Evolutionary conservation across 1,284 basidiomycete genomes (phyloP), one percentile per base, ranked within the genome.

Genomic region (Papiliotrema laurentii): DNA sequence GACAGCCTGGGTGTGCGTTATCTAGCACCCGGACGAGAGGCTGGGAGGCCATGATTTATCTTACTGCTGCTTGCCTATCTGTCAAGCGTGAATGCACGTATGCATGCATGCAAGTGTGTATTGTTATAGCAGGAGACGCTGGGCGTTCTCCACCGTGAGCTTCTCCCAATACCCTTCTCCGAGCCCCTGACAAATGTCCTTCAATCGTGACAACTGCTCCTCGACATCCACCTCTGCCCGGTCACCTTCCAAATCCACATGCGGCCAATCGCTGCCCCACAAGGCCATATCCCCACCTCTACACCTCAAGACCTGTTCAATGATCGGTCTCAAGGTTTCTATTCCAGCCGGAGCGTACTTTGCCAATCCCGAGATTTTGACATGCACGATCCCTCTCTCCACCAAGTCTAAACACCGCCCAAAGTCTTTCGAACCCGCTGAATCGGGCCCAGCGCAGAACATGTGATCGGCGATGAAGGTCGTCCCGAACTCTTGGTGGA

Each of bases 381-480:
- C 43, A 24, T 45, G 35, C 33, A 45, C 28, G 19, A 45, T 14
- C 10, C 43, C 43, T 11, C 26, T 35, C 30, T 45, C 43, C 30
- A 45, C 43, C n/a, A 45, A 19, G 16, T 45, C 30, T 31, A 45
- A 31, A 11, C 18, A 13, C 19, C 14, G 18, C 14, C 16, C 31
- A 21, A 45, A 31, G 10, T 33, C 33, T 5, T n/a, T 18, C 19
- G 28, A 22, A n/a, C 24, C 33, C 21, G 30, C 19, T 24, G 33
- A n/a, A 5, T n/a, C 13, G n/a, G 43, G 43, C 14, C 25, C 43
- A n/a, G 33, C 22, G 10, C 30, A 33, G 19, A 45, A 45, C 21
- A 45, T 35, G 30, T 45, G 43, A 31, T 45, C 43, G 5, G 43
- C 43, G 33, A 45, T 24, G 24, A 45, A 45, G 7, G 21, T 35